Percentiles rank a stretch among this genome's conserved stretches.
Conservation (phyloP, 2,329 filamentous ascomycete genomes). For the Pseudogymnoascus destructans region DNA sequence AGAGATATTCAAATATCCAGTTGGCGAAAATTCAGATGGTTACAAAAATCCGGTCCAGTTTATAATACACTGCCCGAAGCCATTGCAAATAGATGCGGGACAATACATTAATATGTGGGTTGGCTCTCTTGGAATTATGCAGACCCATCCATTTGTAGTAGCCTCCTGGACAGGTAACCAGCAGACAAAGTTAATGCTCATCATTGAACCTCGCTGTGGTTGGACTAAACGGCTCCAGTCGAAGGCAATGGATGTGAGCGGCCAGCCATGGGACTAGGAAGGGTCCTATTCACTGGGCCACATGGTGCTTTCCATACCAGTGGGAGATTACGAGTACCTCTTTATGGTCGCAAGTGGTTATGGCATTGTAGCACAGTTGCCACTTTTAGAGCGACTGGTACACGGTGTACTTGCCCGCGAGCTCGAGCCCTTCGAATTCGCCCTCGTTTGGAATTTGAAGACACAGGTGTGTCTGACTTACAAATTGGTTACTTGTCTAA, state of each 20-base stretch:
- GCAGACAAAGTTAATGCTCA: conserved; percentile 20
- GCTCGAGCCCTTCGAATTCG: conserved; percentile 14
- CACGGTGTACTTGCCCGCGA: conserved; percentile 12
- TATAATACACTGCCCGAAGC: conserved; percentile 8
- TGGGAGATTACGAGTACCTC: conserved; percentile 14
- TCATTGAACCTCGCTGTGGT: conserved; percentile 12
- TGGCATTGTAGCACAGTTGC: conserved; percentile 10
- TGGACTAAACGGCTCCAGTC: conserved; percentile 13
- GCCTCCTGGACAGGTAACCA: conserved; percentile 18
- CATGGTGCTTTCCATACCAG: conserved; percentile 10
- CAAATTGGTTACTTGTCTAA: conserved; percentile 7
- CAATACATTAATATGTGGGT: conserved; percentile 14
- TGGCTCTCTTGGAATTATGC: conserved; percentile 14
- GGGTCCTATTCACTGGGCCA: conserved; percentile 14
- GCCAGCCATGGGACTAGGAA: conserved; percentile 8
- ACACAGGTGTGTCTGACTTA: conserved; percentile 12
- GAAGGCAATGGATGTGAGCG: not conserved
- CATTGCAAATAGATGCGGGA: not conserved
- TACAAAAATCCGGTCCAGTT: not conserved
- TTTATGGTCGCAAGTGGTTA: conserved; percentile 16
- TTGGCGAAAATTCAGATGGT: not conserved
- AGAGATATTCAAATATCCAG: not conserved
- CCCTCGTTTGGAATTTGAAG: conserved; percentile 14
- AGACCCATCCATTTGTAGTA: conserved; percentile 24
- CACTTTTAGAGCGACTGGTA: conserved; percentile 12